Percentiles rank a stretch among this genome's conserved stretches.
phyloP scores from a whole-genome alignment of 2,329 filamentous ascomycete species.

The Xylaria arbuscula region DNA sequence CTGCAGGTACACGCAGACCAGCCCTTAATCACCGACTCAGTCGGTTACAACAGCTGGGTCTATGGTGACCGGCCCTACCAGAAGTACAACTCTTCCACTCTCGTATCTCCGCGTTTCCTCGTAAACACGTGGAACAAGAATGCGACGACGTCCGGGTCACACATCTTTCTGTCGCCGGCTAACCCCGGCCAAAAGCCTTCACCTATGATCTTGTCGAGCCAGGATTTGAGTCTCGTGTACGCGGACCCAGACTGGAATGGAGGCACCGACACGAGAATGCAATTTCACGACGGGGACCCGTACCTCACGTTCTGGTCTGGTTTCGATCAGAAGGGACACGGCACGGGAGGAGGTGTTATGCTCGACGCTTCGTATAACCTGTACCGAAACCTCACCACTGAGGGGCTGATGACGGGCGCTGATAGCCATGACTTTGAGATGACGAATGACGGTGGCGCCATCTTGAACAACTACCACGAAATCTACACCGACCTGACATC shows the following conservation, averaged over 20 bases:
- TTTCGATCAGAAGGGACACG: constrained; percentile 45
- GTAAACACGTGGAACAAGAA: constrained; percentile 41
- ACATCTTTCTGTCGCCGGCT: constrained; percentile 40
- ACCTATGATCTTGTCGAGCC: constrained; percentile 44
- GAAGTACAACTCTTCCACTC: constrained; percentile 39
- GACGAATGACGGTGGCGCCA: constrained; percentile 55
- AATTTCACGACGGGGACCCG: constrained; percentile 47
- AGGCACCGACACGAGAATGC: constrained; percentile 43
- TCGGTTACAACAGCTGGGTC: constrained; percentile 38
- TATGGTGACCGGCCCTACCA: constrained; percentile 42
- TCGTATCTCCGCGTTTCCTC: constrained; percentile 40
- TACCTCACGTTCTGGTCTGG: constrained; percentile 55
- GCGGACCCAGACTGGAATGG: constrained; percentile 40
- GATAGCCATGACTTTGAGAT: constrained; percentile 59
- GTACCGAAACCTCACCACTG: constrained; percentile 54
- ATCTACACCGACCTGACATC: constrained; percentile 48
- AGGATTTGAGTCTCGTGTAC: constrained; percentile 46
- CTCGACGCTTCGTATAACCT: constrained; percentile 53
- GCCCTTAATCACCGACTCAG: constrained; percentile 36
- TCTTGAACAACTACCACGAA: constrained; percentile 57
- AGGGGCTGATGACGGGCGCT: constrained; percentile 50
- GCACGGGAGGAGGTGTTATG: constrained; percentile 46
- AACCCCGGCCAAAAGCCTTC: constrained; percentile 27
- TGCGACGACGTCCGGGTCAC: constrained; percentile 33
- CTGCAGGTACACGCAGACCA: constrained; percentile 34